Conservation (phyloP, 179 eudicot species). For the Camellia oleifera region DNA sequence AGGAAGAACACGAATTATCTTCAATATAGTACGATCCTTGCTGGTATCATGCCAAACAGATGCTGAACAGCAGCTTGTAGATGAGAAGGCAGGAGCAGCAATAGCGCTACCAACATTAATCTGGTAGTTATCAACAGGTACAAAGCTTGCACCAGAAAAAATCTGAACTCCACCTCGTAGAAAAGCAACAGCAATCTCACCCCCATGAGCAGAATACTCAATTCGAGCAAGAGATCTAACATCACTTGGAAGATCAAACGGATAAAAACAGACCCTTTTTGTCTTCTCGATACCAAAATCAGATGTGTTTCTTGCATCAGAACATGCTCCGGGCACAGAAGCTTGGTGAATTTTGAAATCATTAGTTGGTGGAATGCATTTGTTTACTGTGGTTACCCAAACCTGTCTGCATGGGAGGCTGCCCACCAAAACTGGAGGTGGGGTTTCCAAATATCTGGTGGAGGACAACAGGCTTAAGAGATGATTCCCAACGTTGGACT, state of each 20-base stretch:
- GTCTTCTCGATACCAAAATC: slow-evolving; percentile 53
- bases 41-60: slow-evolving; percentile 85
- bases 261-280: slow-evolving; percentile 81
- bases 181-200: slow-evolving; percentile 96
- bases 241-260: slow-evolving; percentile 97
- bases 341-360: slow-evolving; percentile 58
- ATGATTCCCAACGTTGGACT: slow-evolving; percentile 98
- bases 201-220: slow-evolving; percentile 93
- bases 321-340: slow-evolving; percentile 27
- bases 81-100: slow-evolving; percentile 97
- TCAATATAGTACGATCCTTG: slow-evolving; percentile 78
- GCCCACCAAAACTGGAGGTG: slow-evolving; percentile 83
- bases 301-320: slow-evolving; percentile 38
- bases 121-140: slow-evolving; percentile 84
- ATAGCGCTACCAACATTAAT: slow-evolving; percentile 84
- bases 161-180: slow-evolving; percentile 87
- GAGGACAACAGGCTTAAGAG: slow-evolving; percentile 92
- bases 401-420: slow-evolving; percentile 97
- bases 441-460: slow-evolving; percentile 97
- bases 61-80: slow-evolving; percentile 97
- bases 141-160: slow-evolving; percentile 77
- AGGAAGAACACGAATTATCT: slow-evolving; percentile 92
- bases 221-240: slow-evolving; percentile 92
- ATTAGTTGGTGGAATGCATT: slow-evolving; percentile 73
- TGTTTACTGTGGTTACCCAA: slow-evolving; percentile 90